Conservation (phyloP, 495 filamentous ascomycete genomes). For the Chaetomidium leptoderma region DNA sequence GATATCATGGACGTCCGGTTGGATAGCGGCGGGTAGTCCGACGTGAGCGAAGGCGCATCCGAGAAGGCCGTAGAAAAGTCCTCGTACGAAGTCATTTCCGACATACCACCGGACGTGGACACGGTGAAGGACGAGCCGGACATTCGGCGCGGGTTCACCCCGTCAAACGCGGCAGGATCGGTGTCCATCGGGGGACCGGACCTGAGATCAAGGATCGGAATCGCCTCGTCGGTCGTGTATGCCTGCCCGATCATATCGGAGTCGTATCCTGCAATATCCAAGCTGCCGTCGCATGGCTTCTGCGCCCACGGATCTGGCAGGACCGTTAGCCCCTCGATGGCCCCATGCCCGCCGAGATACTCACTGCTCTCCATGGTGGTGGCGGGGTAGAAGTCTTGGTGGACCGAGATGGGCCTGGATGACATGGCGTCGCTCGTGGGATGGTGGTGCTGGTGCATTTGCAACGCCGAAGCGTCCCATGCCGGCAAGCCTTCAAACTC, state of each 20-base stretch:
- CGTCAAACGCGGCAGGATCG: constrained; percentile 40
- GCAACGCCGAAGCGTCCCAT: constrained; percentile 52
- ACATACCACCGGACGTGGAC: constrained; percentile 53
- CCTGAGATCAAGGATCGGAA: constrained; percentile 51
- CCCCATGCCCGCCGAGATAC: constrained; percentile 27
- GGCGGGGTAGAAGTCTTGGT: constrained; percentile 51
- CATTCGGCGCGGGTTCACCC: constrained; percentile 48
- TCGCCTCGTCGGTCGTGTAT: constrained; percentile 52
- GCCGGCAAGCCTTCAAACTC: constrained; percentile 47
- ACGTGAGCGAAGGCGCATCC: constrained; percentile 52
- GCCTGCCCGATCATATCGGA: constrained; percentile 52
- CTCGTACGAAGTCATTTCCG: constrained; percentile 57
- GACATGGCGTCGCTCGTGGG: constrained; percentile 46
- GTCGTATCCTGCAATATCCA: constrained; percentile 46
- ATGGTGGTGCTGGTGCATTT: constrained; percentile 45
- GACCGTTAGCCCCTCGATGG: constrained; percentile 30
- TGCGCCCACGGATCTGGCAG: constrained; percentile 45
- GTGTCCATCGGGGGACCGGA: constrained; percentile 41
- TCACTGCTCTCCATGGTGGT: constrained; percentile 49
- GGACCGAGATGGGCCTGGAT: constrained; percentile 47
- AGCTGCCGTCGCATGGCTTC: constrained; percentile 48
- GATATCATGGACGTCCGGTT: constrained; percentile 57
- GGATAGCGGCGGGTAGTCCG: constrained; percentile 54
- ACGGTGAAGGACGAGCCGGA: constrained; percentile 57
- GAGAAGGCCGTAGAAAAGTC: constrained; percentile 55